phyloP scores from a whole-genome alignment of 257 asterid species.

The Plantago elongata region DNA sequence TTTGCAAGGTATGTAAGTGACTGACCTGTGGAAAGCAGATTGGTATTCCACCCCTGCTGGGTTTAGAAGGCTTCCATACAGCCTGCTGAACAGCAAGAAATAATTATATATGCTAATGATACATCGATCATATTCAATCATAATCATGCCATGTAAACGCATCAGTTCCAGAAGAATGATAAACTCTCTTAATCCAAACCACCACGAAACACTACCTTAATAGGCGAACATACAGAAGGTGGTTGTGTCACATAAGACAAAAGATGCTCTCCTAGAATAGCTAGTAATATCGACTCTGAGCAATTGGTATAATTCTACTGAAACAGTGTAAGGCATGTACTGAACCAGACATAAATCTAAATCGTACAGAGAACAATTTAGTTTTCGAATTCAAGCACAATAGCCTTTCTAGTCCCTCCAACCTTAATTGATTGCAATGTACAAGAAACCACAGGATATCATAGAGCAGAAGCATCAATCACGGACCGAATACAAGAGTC shows the following conservation, averaged over 20 bases:
- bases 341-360: too few species aligned
- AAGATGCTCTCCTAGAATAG: background rate
- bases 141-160: constrained; percentile 1
- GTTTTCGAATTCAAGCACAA: too few species aligned
- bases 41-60: constrained; percentile 60
- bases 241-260: background rate
- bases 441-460: background rate
- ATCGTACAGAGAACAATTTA: too few species aligned
- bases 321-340: too few species aligned
- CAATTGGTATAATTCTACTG: too few species aligned
- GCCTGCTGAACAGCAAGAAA: constrained; percentile 39
- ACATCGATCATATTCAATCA: background rate
- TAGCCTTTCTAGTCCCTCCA: too few species aligned
- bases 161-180: background rate
- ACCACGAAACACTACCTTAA: background rate
- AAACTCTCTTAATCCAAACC: background rate
- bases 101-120: constrained; percentile 8
- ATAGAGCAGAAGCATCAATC: constrained; percentile 8
- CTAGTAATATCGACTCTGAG: background rate
- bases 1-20: constrained; percentile 18
- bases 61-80: constrained; percentile 55
- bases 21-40: constrained; percentile 79
- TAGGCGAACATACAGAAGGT: background rate
- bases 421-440: too few species aligned
- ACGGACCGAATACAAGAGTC: background rate